These are phyloP conservation scores for Heimioporus sp. DNA, from an alignment of 768 basidiomycete species.

Conservation along the genomic window DNA sequence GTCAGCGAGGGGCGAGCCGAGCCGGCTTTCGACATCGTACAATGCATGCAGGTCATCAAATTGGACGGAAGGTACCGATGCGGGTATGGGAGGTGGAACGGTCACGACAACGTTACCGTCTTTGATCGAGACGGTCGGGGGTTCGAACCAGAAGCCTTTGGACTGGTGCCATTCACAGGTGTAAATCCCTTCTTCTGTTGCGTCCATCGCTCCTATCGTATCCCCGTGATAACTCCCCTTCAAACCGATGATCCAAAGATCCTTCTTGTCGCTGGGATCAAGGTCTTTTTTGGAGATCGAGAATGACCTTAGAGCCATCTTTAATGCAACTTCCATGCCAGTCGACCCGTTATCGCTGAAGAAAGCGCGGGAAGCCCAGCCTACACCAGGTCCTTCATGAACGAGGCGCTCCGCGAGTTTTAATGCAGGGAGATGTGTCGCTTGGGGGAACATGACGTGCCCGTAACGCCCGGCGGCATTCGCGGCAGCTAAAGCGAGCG, in stretches of 20 bases:
- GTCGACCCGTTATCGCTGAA: constrained; percentile 96
- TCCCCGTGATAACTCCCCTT: constrained; percentile 97
- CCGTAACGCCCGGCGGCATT: constrained; percentile 91
- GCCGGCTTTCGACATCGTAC: constrained; percentile 68
- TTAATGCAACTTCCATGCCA: constrained; percentile 95
- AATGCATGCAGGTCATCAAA: constrained; percentile 50
- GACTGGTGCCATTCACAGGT: constrained; percentile 96
- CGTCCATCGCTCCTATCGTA: constrained; percentile 97
- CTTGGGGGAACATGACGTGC: constrained; percentile 94
- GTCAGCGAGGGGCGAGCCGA: constrained; percentile 57
- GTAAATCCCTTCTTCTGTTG: constrained; percentile 87
- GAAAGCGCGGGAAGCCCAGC: constrained; percentile 91
- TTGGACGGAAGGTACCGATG: constrained; percentile 21
- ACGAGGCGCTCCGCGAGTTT: constrained; percentile 79
- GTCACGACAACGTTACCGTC: constrained; percentile 54
- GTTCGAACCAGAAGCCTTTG: constrained; percentile 91
- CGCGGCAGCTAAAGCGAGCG: constrained; percentile 83
- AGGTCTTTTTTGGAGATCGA: constrained; percentile 37
- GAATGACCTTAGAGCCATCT: constrained; percentile 88
- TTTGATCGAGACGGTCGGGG: constrained; percentile 73
- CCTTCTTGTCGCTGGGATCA: constrained; percentile 39
- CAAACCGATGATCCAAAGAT: constrained; percentile 78
- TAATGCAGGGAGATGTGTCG: constrained; percentile 83
- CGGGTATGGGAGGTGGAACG: constrained; percentile 49
- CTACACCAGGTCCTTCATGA: constrained; percentile 71